Evolutionary conservation across 2,329 filamentous ascomycete genomes (phyloP).

Genomic region (Huntiella moniliformis): DNA sequence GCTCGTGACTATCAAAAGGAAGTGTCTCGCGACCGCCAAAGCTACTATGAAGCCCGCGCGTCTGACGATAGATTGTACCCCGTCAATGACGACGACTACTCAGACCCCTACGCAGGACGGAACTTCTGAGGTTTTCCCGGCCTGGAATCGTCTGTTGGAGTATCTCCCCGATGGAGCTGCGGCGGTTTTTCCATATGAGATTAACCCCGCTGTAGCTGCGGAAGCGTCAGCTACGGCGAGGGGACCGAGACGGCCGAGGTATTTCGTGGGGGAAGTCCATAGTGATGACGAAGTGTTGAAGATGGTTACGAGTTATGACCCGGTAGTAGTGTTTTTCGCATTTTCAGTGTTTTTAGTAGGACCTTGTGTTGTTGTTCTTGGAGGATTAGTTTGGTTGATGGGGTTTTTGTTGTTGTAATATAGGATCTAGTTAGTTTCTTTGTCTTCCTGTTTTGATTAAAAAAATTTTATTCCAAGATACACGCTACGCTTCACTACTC

Average conservation of each 20-base stretch:
- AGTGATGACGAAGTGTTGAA: neutral
- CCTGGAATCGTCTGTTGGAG: neutral
- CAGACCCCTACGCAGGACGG: conserved; percentile 5
- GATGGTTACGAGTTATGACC: neutral
- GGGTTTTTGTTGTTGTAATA: neutral
- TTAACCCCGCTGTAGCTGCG: neutral
- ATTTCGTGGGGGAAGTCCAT: neutral
- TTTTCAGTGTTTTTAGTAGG: conserved; percentile 1
- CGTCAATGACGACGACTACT: conserved; percentile 4
- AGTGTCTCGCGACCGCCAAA: conserved; percentile 4
- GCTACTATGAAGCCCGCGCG: conserved; percentile 8
- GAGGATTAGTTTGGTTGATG: neutral
- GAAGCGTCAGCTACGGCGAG: conserved; percentile 9
- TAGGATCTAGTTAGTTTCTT: neutral
- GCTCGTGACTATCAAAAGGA: conserved; percentile 11
- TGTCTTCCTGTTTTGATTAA: neutral
- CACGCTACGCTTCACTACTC: too few relatives aligned
- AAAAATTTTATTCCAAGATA: neutral
- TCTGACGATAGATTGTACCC: conserved; percentile 8
- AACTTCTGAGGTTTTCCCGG: conserved; percentile 3
- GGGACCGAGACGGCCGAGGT: neutral
- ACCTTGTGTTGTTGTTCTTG: neutral
- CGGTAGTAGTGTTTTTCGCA: neutral
- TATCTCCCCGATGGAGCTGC: neutral
- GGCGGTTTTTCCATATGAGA: neutral